Evolutionary conservation across 495 filamentous ascomycete species (phyloP).

Genomic region (Penicillium verhagenii): DNA sequence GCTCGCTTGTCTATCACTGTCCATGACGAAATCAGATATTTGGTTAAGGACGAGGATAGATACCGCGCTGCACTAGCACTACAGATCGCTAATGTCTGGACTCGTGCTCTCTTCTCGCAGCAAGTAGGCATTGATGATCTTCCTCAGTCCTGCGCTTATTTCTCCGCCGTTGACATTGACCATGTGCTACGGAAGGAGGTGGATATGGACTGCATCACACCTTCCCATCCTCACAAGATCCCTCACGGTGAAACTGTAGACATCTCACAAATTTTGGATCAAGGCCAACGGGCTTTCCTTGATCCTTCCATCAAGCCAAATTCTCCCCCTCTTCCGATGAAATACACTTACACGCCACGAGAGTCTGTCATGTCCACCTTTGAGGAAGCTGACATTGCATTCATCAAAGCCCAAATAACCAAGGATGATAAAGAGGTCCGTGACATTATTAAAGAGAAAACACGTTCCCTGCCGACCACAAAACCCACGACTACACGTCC

Average conservation of each 20-base stretch:
- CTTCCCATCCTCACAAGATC: slow-evolving; percentile 76
- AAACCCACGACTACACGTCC: slow-evolving; percentile 16
- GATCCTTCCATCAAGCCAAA: slow-evolving; percentile 60
- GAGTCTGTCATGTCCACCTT: slow-evolving; percentile 77
- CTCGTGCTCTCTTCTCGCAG: slow-evolving; percentile 92
- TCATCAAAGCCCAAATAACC: slow-evolving; percentile 82
- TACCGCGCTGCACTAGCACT: slow-evolving; percentile 88
- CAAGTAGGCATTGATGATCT: slow-evolving; percentile 96
- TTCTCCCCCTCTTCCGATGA: slow-evolving; percentile 51
- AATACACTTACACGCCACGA: slow-evolving; percentile 66
- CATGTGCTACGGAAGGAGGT: slow-evolving; percentile 94
- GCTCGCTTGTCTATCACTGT: slow-evolving; percentile 91
- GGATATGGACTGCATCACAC: slow-evolving; percentile 94
- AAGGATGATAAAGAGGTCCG: slow-evolving; percentile 70
- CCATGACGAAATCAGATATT: slow-evolving; percentile 95
- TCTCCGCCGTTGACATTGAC: slow-evolving; percentile 94
- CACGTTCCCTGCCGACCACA: slow-evolving; percentile 20
- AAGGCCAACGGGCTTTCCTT: slow-evolving; percentile 60
- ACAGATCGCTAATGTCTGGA: slow-evolving; percentile 95
- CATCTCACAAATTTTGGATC: slow-evolving; percentile 70
- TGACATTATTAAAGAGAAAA: slow-evolving; percentile 64
- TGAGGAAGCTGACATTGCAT: slow-evolving; percentile 52
- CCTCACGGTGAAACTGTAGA: slow-evolving; percentile 82
- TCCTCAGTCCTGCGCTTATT: slow-evolving; percentile 90
- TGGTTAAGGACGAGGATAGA: slow-evolving; percentile 81